Base-by-base conservation (phyloP, 768 basidiomycete genomes). In the Kwoniella heveanensis region DNA sequence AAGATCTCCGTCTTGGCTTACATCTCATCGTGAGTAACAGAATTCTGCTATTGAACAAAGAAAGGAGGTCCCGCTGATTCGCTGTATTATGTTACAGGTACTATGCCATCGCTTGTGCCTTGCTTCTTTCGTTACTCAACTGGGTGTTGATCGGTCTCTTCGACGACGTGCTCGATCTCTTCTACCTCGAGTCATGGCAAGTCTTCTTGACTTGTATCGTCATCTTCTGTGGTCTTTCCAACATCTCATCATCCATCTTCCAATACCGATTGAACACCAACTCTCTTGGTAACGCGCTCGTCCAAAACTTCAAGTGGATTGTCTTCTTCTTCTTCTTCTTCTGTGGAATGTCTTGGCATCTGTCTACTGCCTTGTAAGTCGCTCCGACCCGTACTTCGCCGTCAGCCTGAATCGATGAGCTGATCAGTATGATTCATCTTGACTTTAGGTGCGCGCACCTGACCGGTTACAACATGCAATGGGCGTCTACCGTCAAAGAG, bases 401-500 rank as follows among this genome's bases (percentile, higher is more conserved):
- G n/a, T n/a, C n/a, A n/a, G n/a, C n/a, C n/a, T n/a, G n/a, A n/a
- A n/a, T n/a, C n/a, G n/a, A n/a, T n/a, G n/a, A n/a, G n/a, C n/a
- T n/a, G n/a, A n/a, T n/a, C n/a, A n/a, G n/a, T n/a, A n/a, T n/a
- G n/a, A n/a, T n/a, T 70, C 9, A 3, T 12, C 8, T 25, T n/a
- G 26, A 7, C 32, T 39, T 25, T 57, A 75, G 73, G 53, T 77
- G 86, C 36, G 85, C 86, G 0, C 86, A 87, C 72, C 54, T 87
- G 36, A 84, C 85, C 68, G 85, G 85, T 29, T 87, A 86, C 67
- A 83, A 87, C 74, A 80, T 81, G 79, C 83, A 85, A 10, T 91
- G 90, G 90, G 85, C 86, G 24, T 88, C 89, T 5, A 91, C 90
- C 1, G 86, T 85, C 73, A 92, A 92, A 85, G 90, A 91, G 61